Conservation (phyloP, 106 monocot genomes). For the Acorus calamus region DNA sequence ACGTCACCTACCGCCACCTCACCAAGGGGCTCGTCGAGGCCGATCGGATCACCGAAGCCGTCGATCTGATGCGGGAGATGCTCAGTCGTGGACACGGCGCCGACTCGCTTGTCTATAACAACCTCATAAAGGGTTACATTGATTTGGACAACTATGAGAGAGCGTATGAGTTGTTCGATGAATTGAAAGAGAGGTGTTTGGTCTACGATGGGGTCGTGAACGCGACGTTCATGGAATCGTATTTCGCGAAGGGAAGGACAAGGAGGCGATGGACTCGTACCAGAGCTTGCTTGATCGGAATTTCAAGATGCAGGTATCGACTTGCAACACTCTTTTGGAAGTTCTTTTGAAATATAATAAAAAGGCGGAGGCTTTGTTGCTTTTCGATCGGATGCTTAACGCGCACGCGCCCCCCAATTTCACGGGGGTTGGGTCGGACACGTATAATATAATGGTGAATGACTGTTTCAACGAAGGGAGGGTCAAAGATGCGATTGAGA, state of each 20-base stretch:
- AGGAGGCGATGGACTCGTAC: constrained; percentile 92
- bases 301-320: constrained; percentile 78
- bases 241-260: constrained; percentile 74
- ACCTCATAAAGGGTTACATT: constrained; percentile 73
- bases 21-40: constrained; percentile 83
- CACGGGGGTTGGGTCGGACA: constrained; percentile 58
- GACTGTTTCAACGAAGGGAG: constrained; percentile 60
- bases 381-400: constrained; percentile 66
- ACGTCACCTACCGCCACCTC: constrained; percentile 85
- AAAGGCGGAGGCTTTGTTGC: constrained; percentile 44
- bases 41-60: constrained; percentile 57
- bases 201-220: constrained; percentile 93
- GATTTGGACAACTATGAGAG: constrained; percentile 63
- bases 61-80: constrained; percentile 85
- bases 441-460: constrained; percentile 92
- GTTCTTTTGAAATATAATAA: constrained; percentile 64
- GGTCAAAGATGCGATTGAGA: constrained; percentile 56
- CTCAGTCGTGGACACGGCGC: constrained; percentile 72
- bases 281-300: constrained; percentile 63
- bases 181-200: constrained; percentile 62
- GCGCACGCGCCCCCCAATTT: constrained; percentile 54
- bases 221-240: constrained; percentile 73
- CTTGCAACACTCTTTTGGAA: constrained; percentile 63
- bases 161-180: constrained; percentile 76
- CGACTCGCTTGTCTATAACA: constrained; percentile 90